Evolutionary conservation across 371 early-diverging fungal species (phyloP), one percentile per base, ranked within the genome.

Genomic region (Mucor indicus): DNA sequence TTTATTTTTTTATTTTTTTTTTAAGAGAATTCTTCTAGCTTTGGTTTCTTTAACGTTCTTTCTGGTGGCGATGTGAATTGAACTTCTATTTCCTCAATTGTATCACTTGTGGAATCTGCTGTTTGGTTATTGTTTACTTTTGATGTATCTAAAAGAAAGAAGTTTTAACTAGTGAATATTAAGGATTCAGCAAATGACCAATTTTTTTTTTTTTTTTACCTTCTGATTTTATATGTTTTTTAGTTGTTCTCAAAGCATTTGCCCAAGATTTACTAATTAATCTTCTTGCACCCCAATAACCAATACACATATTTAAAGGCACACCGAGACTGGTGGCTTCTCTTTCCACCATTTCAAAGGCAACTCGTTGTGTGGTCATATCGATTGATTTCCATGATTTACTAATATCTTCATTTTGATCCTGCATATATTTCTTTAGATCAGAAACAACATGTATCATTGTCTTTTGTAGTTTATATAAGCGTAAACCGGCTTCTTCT

Each of bases 261-360:
- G 55, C 55, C 55, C 55, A 54, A 3, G 55, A 54, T 31, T 54
- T 54, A 17, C 43, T 42, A 17, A 54, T 54, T 5, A 54, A 17
- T 13, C 55, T 41, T 47, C 55, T 37, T n/a, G 55, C 55, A 7
- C 55, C 55, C 55, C 55, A 54, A 42, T 54, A 54, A 1, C 55
- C 55, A 17, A 54, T 54, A 19, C 55, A 54, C 30, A 47, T 17
- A 54, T 47, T 47, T 16, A 54, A 37, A 1, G 55, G 55, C 23
- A 54, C 55, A 10, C 55, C 55, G 8, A 54, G 24, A 42, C 43
- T 48, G 10, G 21, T 30, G 8, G 55, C 55, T 41, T 54, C 55
- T 5, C 43, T 20, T 21, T 54, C 55, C 2, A 54, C 55, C 55
- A 54, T 48, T 37, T 54, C 55, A 31, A 54, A 54, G 2, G 55